Conservation (phyloP, 2,329 filamentous ascomycete species). For the Coleophoma eucalyptorum region DNA sequence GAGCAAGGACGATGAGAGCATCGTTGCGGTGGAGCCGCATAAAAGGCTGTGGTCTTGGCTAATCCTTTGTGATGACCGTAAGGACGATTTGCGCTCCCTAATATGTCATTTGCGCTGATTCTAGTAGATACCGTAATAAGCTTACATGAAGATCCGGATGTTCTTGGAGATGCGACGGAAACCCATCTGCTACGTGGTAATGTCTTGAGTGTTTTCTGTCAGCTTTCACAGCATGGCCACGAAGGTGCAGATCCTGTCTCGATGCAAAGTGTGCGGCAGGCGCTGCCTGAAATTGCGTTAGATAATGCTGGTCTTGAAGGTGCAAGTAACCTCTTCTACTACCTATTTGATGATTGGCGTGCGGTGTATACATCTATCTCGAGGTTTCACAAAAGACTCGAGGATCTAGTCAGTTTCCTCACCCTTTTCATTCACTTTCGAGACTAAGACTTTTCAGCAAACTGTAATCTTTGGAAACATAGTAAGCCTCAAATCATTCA, state of each 20-base stretch:
- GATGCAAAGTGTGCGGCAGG: conserved; percentile 24
- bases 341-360: conserved; percentile 63
- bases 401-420: conserved; percentile 38
- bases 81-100: conserved; percentile 8
- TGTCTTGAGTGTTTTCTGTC: conserved; percentile 55
- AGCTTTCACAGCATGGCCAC: conserved; percentile 51
- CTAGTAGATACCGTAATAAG: conserved; percentile 61
- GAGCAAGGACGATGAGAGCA: conserved; percentile 26
- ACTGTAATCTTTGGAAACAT: conserved; percentile 22
- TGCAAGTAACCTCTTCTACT: conserved; percentile 60
- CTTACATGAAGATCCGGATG: conserved; percentile 55
- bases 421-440: too few relatives aligned
- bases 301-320: conserved; percentile 37
- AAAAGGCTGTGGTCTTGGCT: conserved; percentile 69
- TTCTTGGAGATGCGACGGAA: conserved; percentile 24
- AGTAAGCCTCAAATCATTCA: conserved; percentile 8
- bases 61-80: conserved; percentile 61
- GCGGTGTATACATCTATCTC: conserved; percentile 54
- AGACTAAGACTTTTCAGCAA: conserved; percentile 6
- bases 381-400: conserved; percentile 39
- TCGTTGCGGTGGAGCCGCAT: conserved; percentile 28
- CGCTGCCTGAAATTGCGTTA: conserved; percentile 23
- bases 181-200: conserved; percentile 44
- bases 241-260: conserved; percentile 19
- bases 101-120: conserved; percentile 1